A percentile compares a stretch with the other conserved stretches of the same genome.
These are phyloP conservation scores for Backusella mclennaniae DNA, from an alignment of 192 early-diverging fungal genomes.

Conservation along the genomic window DNA sequence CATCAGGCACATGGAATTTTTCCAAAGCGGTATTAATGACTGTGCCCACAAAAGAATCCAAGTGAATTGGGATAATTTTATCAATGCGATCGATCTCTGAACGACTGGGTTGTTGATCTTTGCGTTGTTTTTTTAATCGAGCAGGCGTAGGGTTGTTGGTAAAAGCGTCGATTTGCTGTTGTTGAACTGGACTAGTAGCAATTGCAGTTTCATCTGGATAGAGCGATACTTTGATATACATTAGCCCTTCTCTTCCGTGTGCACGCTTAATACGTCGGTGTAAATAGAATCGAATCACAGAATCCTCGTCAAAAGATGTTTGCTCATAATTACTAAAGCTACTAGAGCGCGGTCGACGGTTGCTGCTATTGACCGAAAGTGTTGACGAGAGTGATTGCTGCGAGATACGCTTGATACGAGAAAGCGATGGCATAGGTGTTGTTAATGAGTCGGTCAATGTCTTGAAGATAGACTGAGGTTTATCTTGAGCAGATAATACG, in stretches of 20 bases:
- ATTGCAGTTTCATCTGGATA: constrained; percentile 20
- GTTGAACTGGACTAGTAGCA: background rate
- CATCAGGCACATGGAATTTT: constrained; percentile 44
- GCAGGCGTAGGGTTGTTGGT: background rate
- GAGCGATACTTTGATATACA: constrained; percentile 37
- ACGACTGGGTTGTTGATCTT: background rate
- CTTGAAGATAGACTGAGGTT: constrained; percentile 48
- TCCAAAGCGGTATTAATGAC: constrained; percentile 46
- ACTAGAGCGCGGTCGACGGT: constrained; percentile 13
- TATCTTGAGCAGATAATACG: constrained; percentile 44
- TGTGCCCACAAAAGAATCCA: constrained; percentile 38
- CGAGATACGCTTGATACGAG: constrained; percentile 25
- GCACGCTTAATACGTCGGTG: constrained; percentile 41
- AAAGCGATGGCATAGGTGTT: constrained; percentile 44
- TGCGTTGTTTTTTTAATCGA: constrained; percentile 5
- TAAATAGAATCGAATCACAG: constrained; percentile 43
- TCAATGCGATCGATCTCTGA: constrained; percentile 28
- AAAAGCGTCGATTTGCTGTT: constrained; percentile 1
- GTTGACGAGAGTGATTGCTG: constrained; percentile 7
- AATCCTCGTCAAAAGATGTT: constrained; percentile 29
- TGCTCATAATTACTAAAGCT: constrained; percentile 20
- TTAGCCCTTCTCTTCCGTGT: constrained; percentile 19
- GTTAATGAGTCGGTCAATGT: constrained; percentile 41
- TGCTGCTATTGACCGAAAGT: background rate
- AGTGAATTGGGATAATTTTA: constrained; percentile 41